Conservation (phyloP, 352 stramenopile genomes). For the Globisporangium echinulatum region DNA sequence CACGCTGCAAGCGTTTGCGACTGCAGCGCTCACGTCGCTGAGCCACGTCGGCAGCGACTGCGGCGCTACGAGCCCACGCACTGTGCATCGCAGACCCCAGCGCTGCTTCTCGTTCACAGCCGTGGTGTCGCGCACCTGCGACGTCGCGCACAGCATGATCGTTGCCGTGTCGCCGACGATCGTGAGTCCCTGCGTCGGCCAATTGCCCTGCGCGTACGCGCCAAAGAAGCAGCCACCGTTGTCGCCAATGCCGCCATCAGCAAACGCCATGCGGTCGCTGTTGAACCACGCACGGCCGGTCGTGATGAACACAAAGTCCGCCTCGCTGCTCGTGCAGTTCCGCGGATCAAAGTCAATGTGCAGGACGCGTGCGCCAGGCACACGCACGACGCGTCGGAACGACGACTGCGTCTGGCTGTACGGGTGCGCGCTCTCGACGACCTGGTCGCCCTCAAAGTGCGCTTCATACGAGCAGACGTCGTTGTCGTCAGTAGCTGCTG, state of each 20-base stretch:
- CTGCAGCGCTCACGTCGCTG: constrained; percentile 19
- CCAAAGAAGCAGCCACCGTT: constrained; percentile 66
- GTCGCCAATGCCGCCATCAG: constrained; percentile 50
- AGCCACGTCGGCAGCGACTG: constrained; percentile 18
- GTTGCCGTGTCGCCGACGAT: constrained; percentile 59
- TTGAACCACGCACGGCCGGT: constrained; percentile 53
- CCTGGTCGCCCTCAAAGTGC: constrained; percentile 34
- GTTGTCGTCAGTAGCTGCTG: neutral
- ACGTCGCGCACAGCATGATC: constrained; percentile 58
- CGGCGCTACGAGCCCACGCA: constrained; percentile 30
- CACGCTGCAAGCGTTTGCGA: constrained; percentile 28
- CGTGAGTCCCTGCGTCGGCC: constrained; percentile 44
- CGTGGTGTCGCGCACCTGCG: constrained; percentile 34
- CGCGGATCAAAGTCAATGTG: constrained; percentile 67
- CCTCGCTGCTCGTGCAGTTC: constrained; percentile 48
- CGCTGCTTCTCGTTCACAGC: constrained; percentile 28
- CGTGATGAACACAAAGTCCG: constrained; percentile 63
- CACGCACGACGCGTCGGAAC: constrained; percentile 49
- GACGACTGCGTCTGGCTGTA: constrained; percentile 55
- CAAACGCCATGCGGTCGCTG: constrained; percentile 48
- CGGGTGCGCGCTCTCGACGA: constrained; percentile 61
- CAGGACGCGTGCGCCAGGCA: constrained; percentile 44
- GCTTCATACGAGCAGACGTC: constrained; percentile 1
- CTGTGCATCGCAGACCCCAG: constrained; percentile 59
- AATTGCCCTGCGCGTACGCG: constrained; percentile 40